These are phyloP conservation scores for Aspergillus sp. DNA, from an alignment of 2,329 filamentous ascomycete genomes.

Conservation along the genomic window DNA sequence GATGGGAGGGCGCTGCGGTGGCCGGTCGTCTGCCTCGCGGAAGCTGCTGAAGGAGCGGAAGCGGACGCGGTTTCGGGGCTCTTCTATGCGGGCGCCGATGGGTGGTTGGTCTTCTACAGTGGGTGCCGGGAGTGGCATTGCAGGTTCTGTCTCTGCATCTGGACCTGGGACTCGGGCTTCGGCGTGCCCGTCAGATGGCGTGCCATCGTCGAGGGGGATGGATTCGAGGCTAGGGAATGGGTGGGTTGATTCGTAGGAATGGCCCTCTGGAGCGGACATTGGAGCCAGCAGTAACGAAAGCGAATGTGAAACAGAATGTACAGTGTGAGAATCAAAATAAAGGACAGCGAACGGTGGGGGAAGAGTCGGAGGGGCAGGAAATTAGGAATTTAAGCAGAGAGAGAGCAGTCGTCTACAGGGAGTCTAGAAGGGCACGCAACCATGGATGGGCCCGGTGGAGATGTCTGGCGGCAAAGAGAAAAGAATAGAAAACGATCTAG, in stretches of 20 bases:
- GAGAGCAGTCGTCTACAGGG: too few species aligned
- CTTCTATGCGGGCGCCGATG: neutral
- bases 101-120: neutral
- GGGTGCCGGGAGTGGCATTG: neutral
- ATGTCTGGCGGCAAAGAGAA: neutral
- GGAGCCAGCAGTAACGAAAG: neutral
- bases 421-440: too few species aligned
- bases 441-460: neutral
- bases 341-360: neutral
- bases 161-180: too few species aligned
- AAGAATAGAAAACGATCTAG: neutral
- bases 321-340: neutral
- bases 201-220: neutral
- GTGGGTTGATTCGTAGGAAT: neutral
- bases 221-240: neutral
- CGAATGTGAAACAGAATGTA: neutral
- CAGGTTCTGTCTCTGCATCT: neutral
- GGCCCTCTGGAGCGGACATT: neutral
- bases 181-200: too few species aligned
- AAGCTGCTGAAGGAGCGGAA: conserved; percentile 21
- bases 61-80: conserved; percentile 16
- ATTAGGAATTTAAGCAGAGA: neutral
- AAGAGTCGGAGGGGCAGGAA: neutral
- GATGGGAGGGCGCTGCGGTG: neutral
- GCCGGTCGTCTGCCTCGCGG: conserved; percentile 6